These are phyloP conservation scores for Choanephora cucurbitarum DNA, from an alignment of 371 early-diverging fungal genomes.

Conservation along the genomic window DNA sequence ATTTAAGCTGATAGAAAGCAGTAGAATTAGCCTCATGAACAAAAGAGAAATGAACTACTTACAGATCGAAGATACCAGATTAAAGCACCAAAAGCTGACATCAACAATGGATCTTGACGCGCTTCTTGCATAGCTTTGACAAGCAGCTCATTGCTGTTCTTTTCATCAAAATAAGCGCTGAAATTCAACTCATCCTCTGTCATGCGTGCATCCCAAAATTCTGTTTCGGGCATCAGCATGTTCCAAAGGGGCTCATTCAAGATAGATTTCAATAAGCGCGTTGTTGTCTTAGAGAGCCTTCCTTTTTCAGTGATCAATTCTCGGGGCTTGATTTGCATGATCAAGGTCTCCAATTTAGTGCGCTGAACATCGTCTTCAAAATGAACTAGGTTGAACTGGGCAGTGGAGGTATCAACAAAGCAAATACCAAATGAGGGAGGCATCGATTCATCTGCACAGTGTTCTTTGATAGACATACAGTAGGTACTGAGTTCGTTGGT, in stretches of 20 bases:
- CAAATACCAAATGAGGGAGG: conserved; percentile 73
- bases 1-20: conserved; percentile 57
- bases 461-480: conserved; percentile 90
- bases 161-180: conserved; percentile 66
- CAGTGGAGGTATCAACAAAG: conserved; percentile 96
- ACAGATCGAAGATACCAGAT: conserved; percentile 76
- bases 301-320: conserved; percentile 89
- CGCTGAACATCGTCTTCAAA: conserved; percentile 88
- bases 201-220: conserved; percentile 82
- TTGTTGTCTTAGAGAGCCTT: conserved; percentile 62
- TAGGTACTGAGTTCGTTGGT: conserved; percentile 89
- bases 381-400: conserved; percentile 80
- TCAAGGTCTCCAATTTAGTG: conserved; percentile 88
- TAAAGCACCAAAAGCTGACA: conserved; percentile 81
- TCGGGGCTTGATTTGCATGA: conserved; percentile 88
- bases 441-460: conserved; percentile 24
- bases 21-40: too few species aligned
- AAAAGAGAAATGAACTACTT: conserved; percentile 21
- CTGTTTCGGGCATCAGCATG: conserved; percentile 67
- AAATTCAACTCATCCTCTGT: conserved; percentile 72
- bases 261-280: conserved; percentile 73
- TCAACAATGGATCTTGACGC: conserved; percentile 40
- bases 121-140: conserved; percentile 15
- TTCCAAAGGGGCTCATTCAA: conserved; percentile 69
- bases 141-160: conserved; percentile 1